Evolutionary conservation across 768 basidiomycete species (phyloP).

Genomic region (Auricularia auricula-judae): DNA sequence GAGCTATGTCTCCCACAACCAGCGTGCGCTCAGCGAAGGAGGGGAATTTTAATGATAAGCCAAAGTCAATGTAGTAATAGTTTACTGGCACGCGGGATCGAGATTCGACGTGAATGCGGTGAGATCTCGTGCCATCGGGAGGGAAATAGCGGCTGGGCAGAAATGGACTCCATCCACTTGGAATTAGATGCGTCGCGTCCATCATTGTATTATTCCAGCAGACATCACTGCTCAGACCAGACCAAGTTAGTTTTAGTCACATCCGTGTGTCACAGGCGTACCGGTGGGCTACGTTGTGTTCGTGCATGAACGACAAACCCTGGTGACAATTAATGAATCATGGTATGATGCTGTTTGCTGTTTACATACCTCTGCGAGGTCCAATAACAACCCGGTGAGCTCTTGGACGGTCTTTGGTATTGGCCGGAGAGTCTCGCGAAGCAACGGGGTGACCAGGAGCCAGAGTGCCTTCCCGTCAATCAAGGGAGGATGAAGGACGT

Average conservation of each 20-base stretch:
- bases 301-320: conserved; percentile 1
- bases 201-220: conserved; percentile 14
- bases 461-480: neutral
- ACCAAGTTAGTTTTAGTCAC: neutral
- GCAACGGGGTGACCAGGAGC: conserved; percentile 14
- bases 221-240: conserved; percentile 10
- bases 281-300: neutral
- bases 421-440: conserved; percentile 10
- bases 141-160: neutral
- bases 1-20: conserved; percentile 8
- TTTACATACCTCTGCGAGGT: conserved; percentile 8
- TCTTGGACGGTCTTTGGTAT: conserved; percentile 10
- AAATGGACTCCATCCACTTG: conserved; percentile 7
- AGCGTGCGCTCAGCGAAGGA: neutral
- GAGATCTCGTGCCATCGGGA: neutral
- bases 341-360: too few relatives aligned
- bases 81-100: conserved; percentile 3
- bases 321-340: neutral
- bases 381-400: neutral
- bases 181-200: conserved; percentile 13
- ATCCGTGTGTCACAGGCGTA: neutral
- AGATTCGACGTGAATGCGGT: neutral
- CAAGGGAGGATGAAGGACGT: conserved; percentile 4
- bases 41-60: conserved; percentile 13
- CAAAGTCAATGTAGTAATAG: conserved; percentile 20